Evolutionary conservation across 768 basidiomycete genomes (phyloP).

Genomic region (Chlorophyllum brunneum): DNA sequence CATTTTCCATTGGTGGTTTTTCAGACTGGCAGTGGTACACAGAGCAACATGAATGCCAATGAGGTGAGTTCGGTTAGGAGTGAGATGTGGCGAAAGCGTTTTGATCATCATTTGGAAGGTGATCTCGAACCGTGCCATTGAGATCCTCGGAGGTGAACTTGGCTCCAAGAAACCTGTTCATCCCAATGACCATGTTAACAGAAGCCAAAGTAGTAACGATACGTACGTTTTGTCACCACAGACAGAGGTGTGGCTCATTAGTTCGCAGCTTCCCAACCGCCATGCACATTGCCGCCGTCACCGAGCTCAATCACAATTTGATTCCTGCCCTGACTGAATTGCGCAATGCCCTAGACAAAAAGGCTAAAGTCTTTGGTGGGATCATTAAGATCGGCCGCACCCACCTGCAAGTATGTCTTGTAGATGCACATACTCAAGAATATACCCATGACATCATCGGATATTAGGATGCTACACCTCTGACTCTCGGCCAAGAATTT

Average conservation of each 20-base stretch:
- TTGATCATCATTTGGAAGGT: constrained; percentile 48
- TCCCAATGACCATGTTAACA: constrained; percentile 99
- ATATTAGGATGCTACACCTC: constrained; percentile 86
- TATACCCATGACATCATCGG: constrained; percentile 7
- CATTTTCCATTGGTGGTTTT: constrained; percentile 99
- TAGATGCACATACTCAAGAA: background rate
- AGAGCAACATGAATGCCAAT: constrained; percentile 99
- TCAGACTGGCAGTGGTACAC: constrained; percentile 98
- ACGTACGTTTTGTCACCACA: constrained; percentile 53
- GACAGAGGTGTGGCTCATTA: background rate
- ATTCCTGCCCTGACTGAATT: constrained; percentile 85
- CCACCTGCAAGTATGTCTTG: constrained; percentile 72
- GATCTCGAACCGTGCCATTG: constrained; percentile 97
- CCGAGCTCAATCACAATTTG: constrained; percentile 74
- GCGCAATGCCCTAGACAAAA: constrained; percentile 78
- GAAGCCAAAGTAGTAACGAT: constrained; percentile 98
- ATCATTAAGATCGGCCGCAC: constrained; percentile 99
- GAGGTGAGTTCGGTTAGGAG: constrained; percentile 64
- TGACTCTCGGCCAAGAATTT: constrained; percentile 98
- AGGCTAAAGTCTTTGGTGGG: constrained; percentile 77
- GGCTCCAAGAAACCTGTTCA: constrained; percentile 98
- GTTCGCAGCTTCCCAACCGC: constrained; percentile 87
- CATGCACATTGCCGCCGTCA: constrained; percentile 97
- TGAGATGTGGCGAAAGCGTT: too few species aligned
- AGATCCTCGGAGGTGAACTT: constrained; percentile 90